Base-by-base conservation (phyloP, 441 rosid genomes). In the Caryocar brasiliense region DNA sequence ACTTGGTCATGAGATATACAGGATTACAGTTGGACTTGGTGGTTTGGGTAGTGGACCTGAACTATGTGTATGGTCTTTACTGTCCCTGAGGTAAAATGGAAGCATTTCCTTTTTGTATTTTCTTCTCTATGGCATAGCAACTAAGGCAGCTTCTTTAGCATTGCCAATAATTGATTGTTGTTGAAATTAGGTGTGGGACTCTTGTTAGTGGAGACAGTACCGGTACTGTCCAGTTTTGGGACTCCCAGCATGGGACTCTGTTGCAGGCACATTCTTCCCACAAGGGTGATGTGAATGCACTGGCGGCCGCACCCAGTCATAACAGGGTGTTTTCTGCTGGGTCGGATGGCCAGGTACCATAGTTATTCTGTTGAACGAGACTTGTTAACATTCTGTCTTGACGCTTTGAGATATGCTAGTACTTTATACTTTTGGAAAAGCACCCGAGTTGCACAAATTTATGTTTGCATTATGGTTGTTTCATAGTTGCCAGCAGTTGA, bases 181-280 rank as follows among this genome's bases (percentile, higher is more conserved):
- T 43, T 40, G 33, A 17, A 58, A 61, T 45, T 54, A 88, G 97
- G 58, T 72, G 78, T 21, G 99, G 95, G 37, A 85, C 83, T 46
- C 79, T 92, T 70, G 90, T 88, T 43, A 88, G 99, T 68, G 99
- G 85, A 38, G 95, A 92, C 74, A 85, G 99, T 70, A 59, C 70
- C 20, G 97, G 99, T 36, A 76, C 70, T 68, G 97, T 92, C 61
- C 92, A 88, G 51, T 88, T 92, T 74, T 92, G 97, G 99, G 86
- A 88, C 58, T 75, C 86, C 56, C 71, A 58, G 46, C 88, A 78
- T 62, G 99, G 97, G 59, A 92, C 95, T 14, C 86, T 80, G 60
- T 48, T 85, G 70, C 95, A 85, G 74, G 77, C 76, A 2, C 92
- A 83, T 70, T 72, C 95, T 42, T 64, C 56, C 37, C 99, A 92